Conservation (phyloP, 345 rosid species). For the Populus alba region DNA sequence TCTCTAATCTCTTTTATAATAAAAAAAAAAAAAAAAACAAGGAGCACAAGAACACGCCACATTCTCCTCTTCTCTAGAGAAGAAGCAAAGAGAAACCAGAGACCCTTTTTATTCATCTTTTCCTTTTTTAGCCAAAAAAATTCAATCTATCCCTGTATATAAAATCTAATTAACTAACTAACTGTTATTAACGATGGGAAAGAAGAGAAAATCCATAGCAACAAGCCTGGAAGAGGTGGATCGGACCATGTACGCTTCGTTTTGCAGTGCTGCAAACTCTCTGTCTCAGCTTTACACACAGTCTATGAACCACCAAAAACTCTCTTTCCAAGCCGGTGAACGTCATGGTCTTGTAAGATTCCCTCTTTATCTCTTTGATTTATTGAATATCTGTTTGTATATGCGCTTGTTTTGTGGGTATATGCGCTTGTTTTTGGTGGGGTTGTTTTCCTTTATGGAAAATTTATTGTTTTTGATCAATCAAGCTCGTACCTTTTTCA, state of each 20-base stretch:
- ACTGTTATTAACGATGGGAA: constrained; percentile 49
- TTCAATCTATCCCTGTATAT: neutral
- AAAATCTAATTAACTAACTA: neutral
- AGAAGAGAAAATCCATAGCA: constrained; percentile 86
- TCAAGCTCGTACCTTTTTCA: neutral
- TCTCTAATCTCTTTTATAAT: neutral
- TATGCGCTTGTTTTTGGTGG: neutral
- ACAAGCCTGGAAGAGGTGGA: constrained; percentile 88
- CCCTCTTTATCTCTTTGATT: no score
- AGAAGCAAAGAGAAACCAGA: neutral
- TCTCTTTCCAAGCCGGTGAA: constrained; percentile 36
- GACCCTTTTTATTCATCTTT: neutral
- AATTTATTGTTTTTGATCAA: neutral
- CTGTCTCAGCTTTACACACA: constrained; percentile 81
- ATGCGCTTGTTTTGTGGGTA: neutral
- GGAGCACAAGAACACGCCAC: neutral
- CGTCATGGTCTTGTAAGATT: constrained; percentile 27
- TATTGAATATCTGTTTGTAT: neutral
- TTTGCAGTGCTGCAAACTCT: constrained; percentile 91
- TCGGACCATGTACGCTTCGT: constrained; percentile 78
- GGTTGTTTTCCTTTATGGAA: neutral
- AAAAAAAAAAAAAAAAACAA: neutral
- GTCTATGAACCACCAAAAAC: constrained; percentile 33
- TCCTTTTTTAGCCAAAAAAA: neutral
- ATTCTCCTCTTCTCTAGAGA: neutral